phyloP scores from a whole-genome alignment of 768 basidiomycete genomes.

The Lactarius tabidus region DNA sequence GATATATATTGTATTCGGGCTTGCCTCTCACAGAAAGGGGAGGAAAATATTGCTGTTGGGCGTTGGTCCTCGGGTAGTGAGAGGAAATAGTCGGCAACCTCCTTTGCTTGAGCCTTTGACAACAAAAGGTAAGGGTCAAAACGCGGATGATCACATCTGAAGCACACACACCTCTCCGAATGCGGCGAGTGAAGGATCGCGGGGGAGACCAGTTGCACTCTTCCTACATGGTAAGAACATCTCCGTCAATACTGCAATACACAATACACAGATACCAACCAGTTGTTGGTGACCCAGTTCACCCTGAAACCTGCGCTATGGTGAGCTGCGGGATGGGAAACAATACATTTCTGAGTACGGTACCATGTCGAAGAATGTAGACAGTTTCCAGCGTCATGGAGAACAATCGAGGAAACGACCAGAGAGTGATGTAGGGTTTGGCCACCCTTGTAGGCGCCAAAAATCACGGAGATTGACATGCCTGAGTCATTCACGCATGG shows the following conservation, averaged over 20 bases:
- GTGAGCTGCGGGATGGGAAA: constrained; percentile 5
- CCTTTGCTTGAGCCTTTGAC: constrained; percentile 61
- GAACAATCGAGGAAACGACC: neutral
- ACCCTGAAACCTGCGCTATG: constrained; percentile 57
- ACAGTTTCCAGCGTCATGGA: constrained; percentile 53
- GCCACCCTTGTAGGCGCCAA: neutral
- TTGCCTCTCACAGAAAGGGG: constrained; percentile 66
- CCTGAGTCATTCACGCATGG: no score
- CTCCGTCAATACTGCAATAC: neutral
- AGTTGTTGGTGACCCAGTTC: constrained; percentile 65
- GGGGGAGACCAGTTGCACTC: constrained; percentile 59
- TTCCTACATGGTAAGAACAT: constrained; percentile 41
- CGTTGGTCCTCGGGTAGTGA: constrained; percentile 60
- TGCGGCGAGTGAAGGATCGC: constrained; percentile 71
- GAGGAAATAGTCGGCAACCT: constrained; percentile 61
- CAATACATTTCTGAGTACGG: constrained; percentile 10
- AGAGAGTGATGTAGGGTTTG: neutral
- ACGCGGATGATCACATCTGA: neutral
- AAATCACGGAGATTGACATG: neutral
- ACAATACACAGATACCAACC: constrained; percentile 41
- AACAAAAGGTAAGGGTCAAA: neutral
- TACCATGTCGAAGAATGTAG: constrained; percentile 68
- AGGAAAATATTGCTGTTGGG: constrained; percentile 79
- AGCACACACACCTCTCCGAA: constrained; percentile 57
- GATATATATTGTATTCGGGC: neutral